A percentile compares a stretch with the other conserved stretches of the same genome.
Evolutionary conservation across 1,139 yeast species (phyloP).

Genomic region (Hansenula sp.): DNA sequence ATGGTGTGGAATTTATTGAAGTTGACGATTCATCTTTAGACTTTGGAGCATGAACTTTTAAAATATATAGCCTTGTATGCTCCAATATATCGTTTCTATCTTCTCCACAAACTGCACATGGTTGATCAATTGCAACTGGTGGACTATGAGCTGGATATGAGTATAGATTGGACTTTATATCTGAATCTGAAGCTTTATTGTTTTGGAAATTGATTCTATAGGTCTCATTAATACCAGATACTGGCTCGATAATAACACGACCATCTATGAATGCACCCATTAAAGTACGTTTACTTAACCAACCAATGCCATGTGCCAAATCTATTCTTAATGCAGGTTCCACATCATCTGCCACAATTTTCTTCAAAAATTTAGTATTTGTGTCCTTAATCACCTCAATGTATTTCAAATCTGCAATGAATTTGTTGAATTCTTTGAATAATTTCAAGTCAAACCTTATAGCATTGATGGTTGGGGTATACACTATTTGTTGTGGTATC

Average conservation of each 20-base stretch:
- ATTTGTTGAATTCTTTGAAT: slow-evolving; percentile 31
- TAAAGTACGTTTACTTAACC: slow-evolving; percentile 55
- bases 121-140: slow-evolving; percentile 70
- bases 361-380: slow-evolving; percentile 51
- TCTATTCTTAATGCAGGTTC: slow-evolving; percentile 66
- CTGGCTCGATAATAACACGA: slow-evolving; percentile 78
- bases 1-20: slow-evolving; percentile 4
- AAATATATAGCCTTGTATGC: slow-evolving; percentile 71
- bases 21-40: slow-evolving; percentile 19
- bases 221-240: slow-evolving; percentile 76
- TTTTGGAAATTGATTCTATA: slow-evolving; percentile 29
- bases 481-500: slow-evolving; percentile 25
- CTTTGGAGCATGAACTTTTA: slow-evolving; percentile 38
- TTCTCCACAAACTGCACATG: slow-evolving; percentile 86
- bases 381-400: slow-evolving; percentile 30
- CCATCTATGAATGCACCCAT: slow-evolving; percentile 74
- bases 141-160: slow-evolving; percentile 40
- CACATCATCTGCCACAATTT: slow-evolving; percentile 69
- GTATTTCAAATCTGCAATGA: slow-evolving; percentile 27
- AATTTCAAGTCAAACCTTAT: slow-evolving; percentile 53
- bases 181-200: slow-evolving; percentile 9
- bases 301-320: slow-evolving; percentile 54
- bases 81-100: slow-evolving; percentile 60
- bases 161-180: slow-evolving; percentile 28
- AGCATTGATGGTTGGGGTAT: slow-evolving; percentile 53